Conservation (phyloP, 2,329 filamentous ascomycete species). For the Aspergillus fructus region DNA sequence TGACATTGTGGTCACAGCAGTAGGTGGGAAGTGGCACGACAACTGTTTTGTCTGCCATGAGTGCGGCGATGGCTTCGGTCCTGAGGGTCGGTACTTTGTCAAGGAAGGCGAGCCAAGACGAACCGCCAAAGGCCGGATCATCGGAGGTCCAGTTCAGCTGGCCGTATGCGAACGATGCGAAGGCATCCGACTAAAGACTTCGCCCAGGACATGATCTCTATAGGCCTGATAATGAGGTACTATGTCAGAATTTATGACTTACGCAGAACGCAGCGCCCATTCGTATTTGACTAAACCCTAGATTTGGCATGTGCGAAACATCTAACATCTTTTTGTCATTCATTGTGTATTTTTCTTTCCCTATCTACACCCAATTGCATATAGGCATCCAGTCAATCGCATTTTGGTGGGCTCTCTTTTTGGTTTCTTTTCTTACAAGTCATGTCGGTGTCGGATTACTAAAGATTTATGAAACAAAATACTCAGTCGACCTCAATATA, state of each 20-base stretch:
- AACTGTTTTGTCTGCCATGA: constrained; percentile 83
- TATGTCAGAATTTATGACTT: neutral
- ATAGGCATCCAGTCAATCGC: neutral
- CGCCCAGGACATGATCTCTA: constrained; percentile 16
- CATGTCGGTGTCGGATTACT: neutral
- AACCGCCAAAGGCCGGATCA: constrained; percentile 47
- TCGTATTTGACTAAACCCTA: neutral
- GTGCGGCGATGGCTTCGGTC: constrained; percentile 58
- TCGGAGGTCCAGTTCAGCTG: constrained; percentile 51
- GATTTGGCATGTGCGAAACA: neutral
- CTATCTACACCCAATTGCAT: neutral
- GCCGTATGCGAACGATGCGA: constrained; percentile 65
- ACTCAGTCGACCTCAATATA: neutral
- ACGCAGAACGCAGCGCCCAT: neutral
- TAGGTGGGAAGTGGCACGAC: constrained; percentile 92
- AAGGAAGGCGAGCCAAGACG: constrained; percentile 52
- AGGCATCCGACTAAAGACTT: constrained; percentile 62
- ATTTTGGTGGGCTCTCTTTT: neutral
- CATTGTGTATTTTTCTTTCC: neutral
- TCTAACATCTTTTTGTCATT: neutral
- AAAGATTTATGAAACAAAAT: neutral
- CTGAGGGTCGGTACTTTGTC: constrained; percentile 64
- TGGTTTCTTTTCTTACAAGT: neutral
- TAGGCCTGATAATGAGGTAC: neutral
- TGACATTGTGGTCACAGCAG: constrained; percentile 81